Evolutionary conservation across 208 protist genomes (phyloP), one percentile per base, ranked within the genome.

Genomic region (Trypanosoma scelopori): DNA sequence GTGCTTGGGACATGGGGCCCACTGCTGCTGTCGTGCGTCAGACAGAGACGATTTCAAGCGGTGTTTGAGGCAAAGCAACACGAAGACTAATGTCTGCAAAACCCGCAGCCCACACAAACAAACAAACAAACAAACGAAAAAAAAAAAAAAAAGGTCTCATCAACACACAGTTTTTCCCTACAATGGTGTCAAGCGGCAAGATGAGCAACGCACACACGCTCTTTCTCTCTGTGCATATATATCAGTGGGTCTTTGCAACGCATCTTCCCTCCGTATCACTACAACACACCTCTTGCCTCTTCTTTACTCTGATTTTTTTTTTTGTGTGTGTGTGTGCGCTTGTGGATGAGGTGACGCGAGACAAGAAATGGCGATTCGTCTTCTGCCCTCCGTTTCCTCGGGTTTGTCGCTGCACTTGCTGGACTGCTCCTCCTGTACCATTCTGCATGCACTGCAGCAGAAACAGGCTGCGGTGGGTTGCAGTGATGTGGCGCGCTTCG

Each of bases 361-460:
- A 22, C 41, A 1, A 41, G 9, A 15, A 42, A 69, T 69, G 56
- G 18, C 46, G 5, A 25, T 25, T 32, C 56, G 45, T 23, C 23
- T 68, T 30, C 23, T 62, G 25, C 61, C 55, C 15, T 20, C 51
- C 32, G 42, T 56, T 25, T 55, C 12, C 42, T 32, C 56, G 2
- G 56, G 52, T 69, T 61, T 81, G 52, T 52, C 62, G 18, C 46
- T 87, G 12, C 52, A 46, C 3, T 28, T 85, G 22, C 68, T 91
- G 9, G 81, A 91, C 39, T 84, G 81, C 46, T 78, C 68, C 11
- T 74, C 81, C 0, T 85, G 75, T 57, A 78, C 81, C 20, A 45
- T 85, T 13, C 37, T 67, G 4, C 41, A 48, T 28, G 55, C 63
- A 7, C 47, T 74, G 51, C 46, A 41, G 43, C 57, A 42, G 22